Evolutionary conservation across 2,329 filamentous ascomycete genomes (phyloP).

Genomic region (Penicillium thymicola): DNA sequence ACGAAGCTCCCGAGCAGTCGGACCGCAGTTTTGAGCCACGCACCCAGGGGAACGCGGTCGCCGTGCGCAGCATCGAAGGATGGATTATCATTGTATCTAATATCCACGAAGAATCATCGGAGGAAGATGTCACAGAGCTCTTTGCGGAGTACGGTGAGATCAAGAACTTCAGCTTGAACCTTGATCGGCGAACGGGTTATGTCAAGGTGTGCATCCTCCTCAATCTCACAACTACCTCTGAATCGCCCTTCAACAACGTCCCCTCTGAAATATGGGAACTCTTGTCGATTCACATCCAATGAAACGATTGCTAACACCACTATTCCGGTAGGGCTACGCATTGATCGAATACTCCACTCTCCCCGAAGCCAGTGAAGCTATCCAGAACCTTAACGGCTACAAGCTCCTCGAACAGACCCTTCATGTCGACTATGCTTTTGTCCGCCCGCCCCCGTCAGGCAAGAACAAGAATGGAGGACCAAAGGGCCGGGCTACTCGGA

Average conservation of each 20-base stretch:
- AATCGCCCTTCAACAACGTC: neutral
- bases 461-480: conserved; percentile 41
- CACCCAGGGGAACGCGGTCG: conserved; percentile 48
- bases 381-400: conserved; percentile 58
- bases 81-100: conserved; percentile 70
- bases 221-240: neutral
- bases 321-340: conserved; percentile 55
- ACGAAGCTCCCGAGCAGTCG: conserved; percentile 32
- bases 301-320: conserved; percentile 11
- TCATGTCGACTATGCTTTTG: conserved; percentile 63
- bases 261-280: neutral
- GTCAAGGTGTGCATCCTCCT: conserved; percentile 54
- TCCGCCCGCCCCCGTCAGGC: conserved; percentile 54
- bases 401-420: conserved; percentile 66
- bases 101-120: conserved; percentile 65
- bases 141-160: conserved; percentile 66
- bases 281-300: neutral
- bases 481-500: conserved; percentile 44
- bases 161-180: conserved; percentile 64
- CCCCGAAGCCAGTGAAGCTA: conserved; percentile 60
- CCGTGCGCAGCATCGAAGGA: conserved; percentile 65
- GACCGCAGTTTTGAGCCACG: conserved; percentile 40
- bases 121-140: conserved; percentile 63
- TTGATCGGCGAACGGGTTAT: conserved; percentile 64
- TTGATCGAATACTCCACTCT: conserved; percentile 65